Evolutionary conservation across 306 rosid species (phyloP).

Genomic region (Dalbergia oliveri): DNA sequence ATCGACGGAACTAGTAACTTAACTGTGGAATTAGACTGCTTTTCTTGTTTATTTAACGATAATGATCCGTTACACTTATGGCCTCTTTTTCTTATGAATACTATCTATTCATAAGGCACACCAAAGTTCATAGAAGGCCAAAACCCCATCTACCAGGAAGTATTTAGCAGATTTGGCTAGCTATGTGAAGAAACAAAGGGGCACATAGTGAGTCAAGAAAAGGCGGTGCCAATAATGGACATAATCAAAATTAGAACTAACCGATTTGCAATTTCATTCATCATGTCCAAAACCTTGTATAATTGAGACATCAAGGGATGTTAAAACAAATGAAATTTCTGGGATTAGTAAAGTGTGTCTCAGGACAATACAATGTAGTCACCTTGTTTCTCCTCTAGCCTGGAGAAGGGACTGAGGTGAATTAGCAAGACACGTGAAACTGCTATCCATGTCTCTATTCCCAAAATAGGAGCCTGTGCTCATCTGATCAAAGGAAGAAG

Average conservation of each 20-base stretch:
- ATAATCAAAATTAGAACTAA: not conserved
- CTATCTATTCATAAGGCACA: no score
- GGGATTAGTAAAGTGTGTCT: not conserved
- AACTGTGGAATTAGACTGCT: not conserved
- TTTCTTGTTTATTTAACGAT: not conserved
- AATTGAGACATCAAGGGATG: not conserved
- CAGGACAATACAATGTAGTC: not conserved
- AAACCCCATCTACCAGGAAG: not conserved
- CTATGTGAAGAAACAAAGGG: not conserved
- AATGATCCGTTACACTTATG: no score
- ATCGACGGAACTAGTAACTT: not conserved
- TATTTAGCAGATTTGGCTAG: not conserved
- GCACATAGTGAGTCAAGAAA: not conserved
- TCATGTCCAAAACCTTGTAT: not conserved
- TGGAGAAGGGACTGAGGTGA: conserved; percentile 63
- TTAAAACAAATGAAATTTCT: conserved; percentile 15
- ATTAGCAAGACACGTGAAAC: conserved; percentile 51
- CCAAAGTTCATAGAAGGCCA: not conserved
- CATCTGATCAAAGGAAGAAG: conserved; percentile 66
- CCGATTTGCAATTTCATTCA: conserved; percentile 3
- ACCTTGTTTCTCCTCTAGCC: conserved; percentile 57
- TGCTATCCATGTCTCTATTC: conserved; percentile 52
- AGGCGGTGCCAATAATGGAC: not conserved
- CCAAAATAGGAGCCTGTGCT: conserved; percentile 55
- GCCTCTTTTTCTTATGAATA: not conserved